phyloP scores from a whole-genome alignment of 208 protist species.

The Borovskyia barvae region DNA sequence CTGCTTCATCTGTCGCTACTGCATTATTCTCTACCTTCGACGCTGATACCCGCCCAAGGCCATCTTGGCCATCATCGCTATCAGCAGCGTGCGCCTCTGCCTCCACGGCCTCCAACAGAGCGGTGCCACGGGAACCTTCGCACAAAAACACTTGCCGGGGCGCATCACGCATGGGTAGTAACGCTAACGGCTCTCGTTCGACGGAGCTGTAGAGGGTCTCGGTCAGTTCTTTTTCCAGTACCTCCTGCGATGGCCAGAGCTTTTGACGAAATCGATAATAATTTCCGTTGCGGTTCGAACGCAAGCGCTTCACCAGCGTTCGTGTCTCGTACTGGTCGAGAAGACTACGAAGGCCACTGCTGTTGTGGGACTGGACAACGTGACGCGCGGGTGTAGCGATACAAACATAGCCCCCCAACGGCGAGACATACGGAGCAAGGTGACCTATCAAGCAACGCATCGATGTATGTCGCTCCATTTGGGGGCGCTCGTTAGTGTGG shows the following conservation, averaged over 20 bases:
- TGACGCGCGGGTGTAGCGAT: too few species aligned
- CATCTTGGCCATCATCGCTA: not conserved
- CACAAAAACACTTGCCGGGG: constrained; percentile 33
- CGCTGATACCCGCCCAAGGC: not conserved
- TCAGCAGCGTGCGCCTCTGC: constrained; percentile 2
- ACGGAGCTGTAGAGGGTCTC: constrained; percentile 54
- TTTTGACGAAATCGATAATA: constrained; percentile 82
- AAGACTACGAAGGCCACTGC: constrained; percentile 38
- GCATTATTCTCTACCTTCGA: too few species aligned
- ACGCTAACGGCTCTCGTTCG: constrained; percentile 58
- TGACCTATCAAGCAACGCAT: too few species aligned
- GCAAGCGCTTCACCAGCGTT: constrained; percentile 31
- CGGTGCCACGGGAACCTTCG: constrained; percentile 44
- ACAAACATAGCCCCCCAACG: too few species aligned
- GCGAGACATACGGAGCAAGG: too few species aligned
- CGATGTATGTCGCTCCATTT: too few species aligned
- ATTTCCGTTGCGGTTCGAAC: constrained; percentile 63
- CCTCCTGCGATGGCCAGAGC: constrained; percentile 70
- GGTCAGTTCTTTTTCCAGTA: constrained; percentile 61
- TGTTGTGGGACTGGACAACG: constrained; percentile 62
- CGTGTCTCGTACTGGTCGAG: constrained; percentile 71
- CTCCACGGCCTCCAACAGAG: constrained; percentile 37
- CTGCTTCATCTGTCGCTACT: constrained; percentile 2
- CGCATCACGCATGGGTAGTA: constrained; percentile 38
- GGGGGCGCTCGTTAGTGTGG: too few species aligned